Conservation (phyloP, 768 basidiomycete genomes). For the Coprinellus aureogranulatus region DNA sequence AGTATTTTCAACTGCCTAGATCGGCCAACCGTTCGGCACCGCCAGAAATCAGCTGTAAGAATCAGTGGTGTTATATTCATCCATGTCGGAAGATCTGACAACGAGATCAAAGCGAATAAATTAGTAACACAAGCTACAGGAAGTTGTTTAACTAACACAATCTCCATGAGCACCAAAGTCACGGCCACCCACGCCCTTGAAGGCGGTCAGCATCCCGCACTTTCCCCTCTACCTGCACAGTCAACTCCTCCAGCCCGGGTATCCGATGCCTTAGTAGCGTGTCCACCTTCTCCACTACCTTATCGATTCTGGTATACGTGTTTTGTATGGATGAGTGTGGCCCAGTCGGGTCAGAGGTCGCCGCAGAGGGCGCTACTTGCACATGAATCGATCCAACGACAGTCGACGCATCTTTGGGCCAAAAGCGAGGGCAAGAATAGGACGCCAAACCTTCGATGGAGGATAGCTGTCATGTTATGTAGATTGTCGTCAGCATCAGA, state of each 20-base stretch:
- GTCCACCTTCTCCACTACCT: slow-evolving; percentile 76
- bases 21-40: no score
- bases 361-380: slow-evolving; percentile 67
- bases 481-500: background rate
- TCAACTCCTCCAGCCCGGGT: slow-evolving; percentile 81
- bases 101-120: no score
- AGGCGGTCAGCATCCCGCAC: no score
- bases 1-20: no score
- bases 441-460: slow-evolving; percentile 78
- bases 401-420: slow-evolving; percentile 89
- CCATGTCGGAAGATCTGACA: no score
- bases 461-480: slow-evolving; percentile 48
- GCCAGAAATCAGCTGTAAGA: no score
- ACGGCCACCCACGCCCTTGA: no score
- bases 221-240: slow-evolving; percentile 74
- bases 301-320: slow-evolving; percentile 63
- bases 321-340: slow-evolving; percentile 47
- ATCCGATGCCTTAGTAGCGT: slow-evolving; percentile 68
- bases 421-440: slow-evolving; percentile 82
- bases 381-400: slow-evolving; percentile 92
- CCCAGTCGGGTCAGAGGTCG: slow-evolving; percentile 53
- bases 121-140: no score
- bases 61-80: no score
- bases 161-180: no score
- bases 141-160: no score